Conservation (phyloP, 257 asterid species). For the Solanum pennellii region DNA sequence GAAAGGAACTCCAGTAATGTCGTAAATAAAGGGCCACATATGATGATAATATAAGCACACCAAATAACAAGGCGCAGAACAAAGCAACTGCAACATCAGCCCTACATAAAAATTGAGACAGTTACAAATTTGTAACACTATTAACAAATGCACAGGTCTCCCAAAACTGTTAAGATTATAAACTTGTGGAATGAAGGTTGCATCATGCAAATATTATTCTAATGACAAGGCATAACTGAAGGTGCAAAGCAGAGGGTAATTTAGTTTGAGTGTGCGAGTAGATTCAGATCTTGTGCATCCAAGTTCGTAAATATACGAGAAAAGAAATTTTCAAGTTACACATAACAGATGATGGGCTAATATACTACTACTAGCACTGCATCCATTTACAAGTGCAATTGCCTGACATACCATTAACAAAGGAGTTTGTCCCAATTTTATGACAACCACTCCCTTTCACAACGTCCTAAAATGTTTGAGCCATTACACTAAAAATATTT, state of each 20-base stretch:
- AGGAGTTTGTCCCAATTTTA: not conserved
- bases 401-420: not conserved
- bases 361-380: not conserved
- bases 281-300: not conserved
- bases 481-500: not conserved
- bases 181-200: not conserved
- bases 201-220: not conserved
- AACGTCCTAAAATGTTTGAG: not conserved
- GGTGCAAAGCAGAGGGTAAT: not conserved
- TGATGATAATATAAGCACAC: conserved; percentile 41
- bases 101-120: conserved; percentile 30
- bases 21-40: conserved; percentile 42
- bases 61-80: conserved; percentile 32
- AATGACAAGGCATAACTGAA: not conserved
- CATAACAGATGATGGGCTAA: not conserved
- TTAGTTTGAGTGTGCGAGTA: not conserved
- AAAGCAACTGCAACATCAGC: conserved; percentile 50
- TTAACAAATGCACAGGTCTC: not conserved
- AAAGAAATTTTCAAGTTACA: not conserved
- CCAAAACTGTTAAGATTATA: not conserved
- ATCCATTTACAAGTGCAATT: not conserved
- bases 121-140: not conserved
- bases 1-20: conserved; percentile 45
- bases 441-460: not conserved
- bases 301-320: not conserved